Conservation (phyloP, 768 basidiomycete genomes). For the Mycena latifolia region DNA sequence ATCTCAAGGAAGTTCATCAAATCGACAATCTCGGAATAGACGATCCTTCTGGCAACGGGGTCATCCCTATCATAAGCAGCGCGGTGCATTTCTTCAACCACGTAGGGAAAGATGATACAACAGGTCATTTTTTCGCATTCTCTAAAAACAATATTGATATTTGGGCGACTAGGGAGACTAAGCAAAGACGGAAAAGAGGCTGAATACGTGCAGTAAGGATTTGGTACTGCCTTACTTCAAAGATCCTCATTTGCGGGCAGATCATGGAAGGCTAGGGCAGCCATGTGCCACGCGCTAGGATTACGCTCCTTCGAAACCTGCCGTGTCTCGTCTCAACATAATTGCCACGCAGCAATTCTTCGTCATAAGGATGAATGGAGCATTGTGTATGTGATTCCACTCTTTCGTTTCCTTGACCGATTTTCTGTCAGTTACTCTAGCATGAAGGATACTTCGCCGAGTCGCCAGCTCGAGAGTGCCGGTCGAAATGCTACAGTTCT, state of each 20-base stretch:
- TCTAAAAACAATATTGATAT: too few species aligned
- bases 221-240: too few species aligned
- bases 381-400: not conserved
- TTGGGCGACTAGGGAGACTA: too few species aligned
- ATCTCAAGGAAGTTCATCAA: conserved; percentile 79
- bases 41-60: conserved; percentile 59
- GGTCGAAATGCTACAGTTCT: not conserved
- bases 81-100: not conserved
- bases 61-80: conserved; percentile 53
- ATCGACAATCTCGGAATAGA: conserved; percentile 61
- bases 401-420: not conserved
- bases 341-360: conserved; percentile 3
- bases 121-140: too few species aligned
- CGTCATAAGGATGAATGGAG: conserved; percentile 22
- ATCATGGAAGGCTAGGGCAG: too few species aligned
- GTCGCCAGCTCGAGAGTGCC: not conserved
- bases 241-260: too few species aligned
- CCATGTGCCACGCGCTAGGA: too few species aligned
- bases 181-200: not conserved
- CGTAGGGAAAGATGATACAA: too few species aligned
- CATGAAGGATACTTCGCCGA: not conserved
- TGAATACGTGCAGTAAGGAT: too few species aligned
- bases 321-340: not conserved
- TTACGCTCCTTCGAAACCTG: too few species aligned
- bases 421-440: not conserved